Percentiles rank a stretch among this genome's conserved stretches.
These are phyloP conservation scores for Lathyrus oleraceus DNA, from an alignment of 306 rosid genomes.

Conservation along the genomic window DNA sequence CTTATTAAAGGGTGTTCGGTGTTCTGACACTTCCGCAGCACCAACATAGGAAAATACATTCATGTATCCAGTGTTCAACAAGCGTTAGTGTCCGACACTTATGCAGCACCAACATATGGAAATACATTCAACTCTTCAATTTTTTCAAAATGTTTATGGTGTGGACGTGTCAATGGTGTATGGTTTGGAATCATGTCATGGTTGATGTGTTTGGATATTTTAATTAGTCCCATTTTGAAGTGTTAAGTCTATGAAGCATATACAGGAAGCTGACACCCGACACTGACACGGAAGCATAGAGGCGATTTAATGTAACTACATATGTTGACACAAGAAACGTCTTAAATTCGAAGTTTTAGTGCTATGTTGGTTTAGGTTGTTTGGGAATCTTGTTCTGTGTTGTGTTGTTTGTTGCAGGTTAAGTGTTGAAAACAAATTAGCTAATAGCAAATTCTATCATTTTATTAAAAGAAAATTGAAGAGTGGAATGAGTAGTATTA, in stretches of 20 bases:
- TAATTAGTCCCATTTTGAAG: background rate
- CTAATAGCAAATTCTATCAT: background rate
- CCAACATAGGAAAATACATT: background rate
- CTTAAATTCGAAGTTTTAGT: too few relatives aligned
- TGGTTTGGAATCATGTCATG: background rate
- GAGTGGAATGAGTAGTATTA: background rate
- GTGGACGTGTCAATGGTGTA: background rate
- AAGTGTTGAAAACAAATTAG: background rate
- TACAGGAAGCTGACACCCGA: too few relatives aligned
- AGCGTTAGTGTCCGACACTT: too few relatives aligned
- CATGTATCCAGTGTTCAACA: background rate
- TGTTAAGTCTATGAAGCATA: background rate
- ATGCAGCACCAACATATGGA: background rate
- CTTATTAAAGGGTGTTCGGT: background rate
- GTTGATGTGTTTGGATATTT: background rate
- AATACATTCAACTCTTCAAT: background rate
- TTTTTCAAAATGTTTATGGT: background rate
- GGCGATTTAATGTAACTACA: too few relatives aligned
- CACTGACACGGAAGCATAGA: too few relatives aligned
- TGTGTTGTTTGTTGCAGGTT: background rate
- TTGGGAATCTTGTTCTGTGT: conserved; percentile 1
- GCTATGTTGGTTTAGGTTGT: too few relatives aligned
- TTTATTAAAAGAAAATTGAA: background rate
- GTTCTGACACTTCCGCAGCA: background rate
- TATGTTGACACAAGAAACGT: too few relatives aligned